These are phyloP conservation scores for Entophlyctis luteolus DNA, from an alignment of 192 early-diverging fungal species.

Conservation along the genomic window DNA sequence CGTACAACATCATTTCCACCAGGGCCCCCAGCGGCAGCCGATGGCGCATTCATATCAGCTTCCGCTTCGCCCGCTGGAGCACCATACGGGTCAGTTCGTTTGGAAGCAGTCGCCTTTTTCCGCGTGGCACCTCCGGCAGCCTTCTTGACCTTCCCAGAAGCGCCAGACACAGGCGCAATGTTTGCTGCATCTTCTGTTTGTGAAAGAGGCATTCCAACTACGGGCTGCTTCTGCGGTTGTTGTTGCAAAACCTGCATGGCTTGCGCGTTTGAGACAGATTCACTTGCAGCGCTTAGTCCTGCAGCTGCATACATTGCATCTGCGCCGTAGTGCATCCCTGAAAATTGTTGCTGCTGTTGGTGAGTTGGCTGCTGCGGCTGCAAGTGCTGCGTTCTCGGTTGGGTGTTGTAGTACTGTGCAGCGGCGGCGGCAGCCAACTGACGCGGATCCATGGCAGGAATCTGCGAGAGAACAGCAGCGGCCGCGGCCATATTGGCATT, in stretches of 20 bases:
- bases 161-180: background rate
- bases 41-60: too few species aligned
- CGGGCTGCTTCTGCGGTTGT: too few species aligned
- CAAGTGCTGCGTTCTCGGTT: too few species aligned
- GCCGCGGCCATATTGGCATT: too few species aligned
- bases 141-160: slow-evolving; percentile 7
- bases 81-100: slow-evolving; percentile 16
- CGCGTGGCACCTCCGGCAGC: background rate
- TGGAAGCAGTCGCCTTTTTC: background rate
- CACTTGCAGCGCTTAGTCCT: background rate
- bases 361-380: background rate
- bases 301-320: background rate
- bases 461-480: too few species aligned
- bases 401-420: too few species aligned
- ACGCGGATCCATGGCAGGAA: too few species aligned
- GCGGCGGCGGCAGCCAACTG: too few species aligned
- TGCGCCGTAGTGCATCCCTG: slow-evolving; percentile 5
- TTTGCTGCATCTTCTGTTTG: too few species aligned
- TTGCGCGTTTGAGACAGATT: background rate
- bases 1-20: background rate
- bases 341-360: slow-evolving; percentile 5
- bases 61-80: background rate
- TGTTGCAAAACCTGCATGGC: too few species aligned
- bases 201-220: too few species aligned
- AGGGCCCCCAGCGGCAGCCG: background rate